Base-by-base conservation (phyloP, 495 filamentous ascomycete species). In the Xylaria telfairii region DNA sequence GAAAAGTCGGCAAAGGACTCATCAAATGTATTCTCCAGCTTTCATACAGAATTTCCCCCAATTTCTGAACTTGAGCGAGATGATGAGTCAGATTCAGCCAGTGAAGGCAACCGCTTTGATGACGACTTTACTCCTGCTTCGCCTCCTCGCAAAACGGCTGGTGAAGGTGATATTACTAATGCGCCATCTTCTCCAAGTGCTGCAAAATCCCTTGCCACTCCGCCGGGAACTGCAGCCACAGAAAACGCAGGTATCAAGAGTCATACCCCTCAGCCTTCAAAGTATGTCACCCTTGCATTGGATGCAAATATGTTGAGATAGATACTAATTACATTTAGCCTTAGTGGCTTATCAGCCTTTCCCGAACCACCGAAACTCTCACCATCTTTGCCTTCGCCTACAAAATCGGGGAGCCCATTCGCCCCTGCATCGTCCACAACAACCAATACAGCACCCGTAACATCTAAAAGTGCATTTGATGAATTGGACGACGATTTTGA, bases 401-500 rank as follows among this genome's bases (percentile, higher is more conserved):
- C 76, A 10, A 71, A 70, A 32, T 42, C 67, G 3, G 74, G 62
- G 10, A 71, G 70, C 59, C 74, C 75, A 46, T 76, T 76, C 44
- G 70, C 70, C 12, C 75, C 78, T 32, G 76, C 76, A 7, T 77
- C 76, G 44, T 80, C 65, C 53, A 75, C 68, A 8, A 70, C 74
- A 24, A 70, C 72, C 56, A 76, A 79, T 60, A 65, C 74, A 71
- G 61, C 80, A 70, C 47, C 72, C 12, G 39, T 72, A 41, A 47
- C 84, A 68, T 66, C 82, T 46, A 81, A 84, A 69, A 77, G 80
- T 51, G 73, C 88, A 71, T 85, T 89, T 64, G 89, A 91, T 71
- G 92, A 95, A 66, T 94, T 97, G 73, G 96, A 97, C 57, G 91
- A 94, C 51, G 94, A 93, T 46, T 99, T 99, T 76, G 93, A 90